Evolutionary conservation across 2,329 filamentous ascomycete genomes (phyloP), one percentile per base, ranked within the genome.

Genomic region (Xylaria sp.): DNA sequence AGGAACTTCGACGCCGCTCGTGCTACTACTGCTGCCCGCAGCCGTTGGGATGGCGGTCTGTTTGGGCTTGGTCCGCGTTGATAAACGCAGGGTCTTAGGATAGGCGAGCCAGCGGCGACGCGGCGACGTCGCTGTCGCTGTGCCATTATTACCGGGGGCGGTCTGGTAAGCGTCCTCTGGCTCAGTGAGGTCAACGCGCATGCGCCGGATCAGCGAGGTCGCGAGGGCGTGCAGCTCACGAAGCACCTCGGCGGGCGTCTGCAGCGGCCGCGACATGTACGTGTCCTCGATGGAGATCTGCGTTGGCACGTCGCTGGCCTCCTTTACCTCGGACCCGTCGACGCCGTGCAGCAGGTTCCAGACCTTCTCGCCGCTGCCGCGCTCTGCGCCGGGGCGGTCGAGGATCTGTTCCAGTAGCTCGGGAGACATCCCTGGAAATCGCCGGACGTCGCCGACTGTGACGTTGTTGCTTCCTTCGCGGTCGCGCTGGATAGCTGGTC

Each of bases 261-360:
- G 88, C 1, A 97, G 83, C 0, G 90, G 89, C 28, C 88, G 86
- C 1, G 86, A 84, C 41, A 87, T 84, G 78, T 97, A 98, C 18
- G 94, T 96, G 80, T 98, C 94, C 78, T 98, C 95, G 72, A 98
- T 96, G 79, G 93, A 96, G 78, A 98, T 97, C 80, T 98, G 94
- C 1, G 89, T 90, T 0, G 95, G 95, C 1, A 97, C 81, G 54
- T 90, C 87, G 73, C 88, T 88, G 1, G 90, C 91, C 71, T 90
- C 85, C 59, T 90, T 89, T 20, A 98, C 94, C 67, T 93, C 90
- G 0, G 87, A 85, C 62, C 89, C 82, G 78, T 98, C 95, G 34
- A 94, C 85, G 6, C 94, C 95, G 78, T 98, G 91, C 1, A 98
- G 82, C 7, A 97, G 83, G 20, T 83, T 85, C 94, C 94, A 98